phyloP scores from a whole-genome alignment of 2,329 filamentous ascomycete species.

The Lecanicillium sp. region DNA sequence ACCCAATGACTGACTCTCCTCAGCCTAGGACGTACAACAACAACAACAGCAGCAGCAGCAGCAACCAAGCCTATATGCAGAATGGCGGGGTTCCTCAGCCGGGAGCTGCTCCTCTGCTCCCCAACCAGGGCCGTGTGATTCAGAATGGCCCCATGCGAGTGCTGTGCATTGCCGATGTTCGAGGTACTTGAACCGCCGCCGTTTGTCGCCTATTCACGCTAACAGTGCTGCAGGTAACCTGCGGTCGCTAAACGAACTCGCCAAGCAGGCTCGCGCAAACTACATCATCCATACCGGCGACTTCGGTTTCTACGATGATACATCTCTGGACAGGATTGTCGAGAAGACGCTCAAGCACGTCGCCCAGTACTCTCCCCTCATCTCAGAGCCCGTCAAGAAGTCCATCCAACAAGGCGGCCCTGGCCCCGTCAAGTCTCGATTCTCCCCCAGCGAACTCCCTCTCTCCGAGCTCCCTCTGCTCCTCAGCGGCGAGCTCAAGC shows the following conservation, averaged over 20 bases:
- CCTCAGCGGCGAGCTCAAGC: constrained; percentile 78
- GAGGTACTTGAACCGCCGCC: constrained; percentile 44
- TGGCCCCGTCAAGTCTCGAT: constrained; percentile 80
- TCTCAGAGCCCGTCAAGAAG: constrained; percentile 71
- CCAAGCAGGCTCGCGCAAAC: constrained; percentile 88
- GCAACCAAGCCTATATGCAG: constrained; percentile 52
- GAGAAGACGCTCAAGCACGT: constrained; percentile 99
- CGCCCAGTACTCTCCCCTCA: constrained; percentile 93
- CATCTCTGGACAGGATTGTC: constrained; percentile 90
- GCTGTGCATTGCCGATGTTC: constrained; percentile 65
- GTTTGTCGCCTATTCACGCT: constrained; percentile 15
- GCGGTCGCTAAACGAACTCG: constrained; percentile 90
- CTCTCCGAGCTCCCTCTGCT: constrained; percentile 90
- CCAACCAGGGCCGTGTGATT: constrained; percentile 61
- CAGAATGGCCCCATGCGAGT: constrained; percentile 61
- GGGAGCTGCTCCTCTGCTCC: constrained; percentile 58
- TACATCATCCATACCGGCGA: constrained; percentile 99
- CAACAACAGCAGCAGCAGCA: too few species aligned
- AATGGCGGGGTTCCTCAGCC: constrained; percentile 54
- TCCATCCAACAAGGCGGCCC: constrained; percentile 58
- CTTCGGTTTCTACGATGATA: constrained; percentile 98
- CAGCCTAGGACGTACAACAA: constrained; percentile 43
- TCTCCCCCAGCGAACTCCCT: constrained; percentile 72
- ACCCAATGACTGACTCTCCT: constrained; percentile 20
- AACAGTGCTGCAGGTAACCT: constrained; percentile 67